A percentile compares a stretch with the other conserved stretches of the same genome.
Evolutionary conservation across 257 asterid species (phyloP).

Genomic region (Striga asiatica): DNA sequence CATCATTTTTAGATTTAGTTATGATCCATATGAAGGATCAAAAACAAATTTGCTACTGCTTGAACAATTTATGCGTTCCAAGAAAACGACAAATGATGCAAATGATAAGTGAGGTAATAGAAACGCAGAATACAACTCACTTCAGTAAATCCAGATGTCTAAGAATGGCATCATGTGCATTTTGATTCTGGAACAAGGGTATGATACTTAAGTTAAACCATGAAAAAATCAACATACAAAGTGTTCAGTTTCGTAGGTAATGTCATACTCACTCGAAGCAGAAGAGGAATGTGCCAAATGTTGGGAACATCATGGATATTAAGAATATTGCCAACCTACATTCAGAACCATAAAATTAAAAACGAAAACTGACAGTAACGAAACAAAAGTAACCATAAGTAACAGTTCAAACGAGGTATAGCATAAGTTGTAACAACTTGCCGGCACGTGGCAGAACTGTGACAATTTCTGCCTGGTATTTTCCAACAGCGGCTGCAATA

Average conservation of each 20-base stretch:
- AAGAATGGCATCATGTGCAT: slow-evolving; percentile 72
- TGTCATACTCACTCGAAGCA: slow-evolving; percentile 58
- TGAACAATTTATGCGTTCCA: neutral
- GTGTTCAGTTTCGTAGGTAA: slow-evolving; percentile 2
- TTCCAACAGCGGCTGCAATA: slow-evolving; percentile 74
- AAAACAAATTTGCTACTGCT: neutral
- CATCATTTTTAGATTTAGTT: neutral
- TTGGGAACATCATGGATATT: slow-evolving; percentile 81
- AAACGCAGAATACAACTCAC: slow-evolving; percentile 26
- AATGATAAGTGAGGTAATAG: slow-evolving; percentile 2
- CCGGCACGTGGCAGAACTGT: slow-evolving; percentile 87
- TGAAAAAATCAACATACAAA: neutral
- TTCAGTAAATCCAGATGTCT: slow-evolving; percentile 58
- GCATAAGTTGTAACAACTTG: slow-evolving; percentile 28
- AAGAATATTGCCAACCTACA: slow-evolving; percentile 57
- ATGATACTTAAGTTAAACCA: slow-evolving; percentile 12
- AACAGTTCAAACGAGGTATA: neutral
- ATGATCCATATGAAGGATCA: neutral
- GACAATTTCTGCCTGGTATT: slow-evolving; percentile 72
- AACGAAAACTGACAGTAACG: neutral
- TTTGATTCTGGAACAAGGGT: slow-evolving; percentile 54
- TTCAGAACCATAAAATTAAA: neutral
- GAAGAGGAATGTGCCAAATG: slow-evolving; percentile 86
- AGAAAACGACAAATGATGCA: neutral
- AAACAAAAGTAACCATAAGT: neutral